Evolutionary conservation across 2,329 filamentous ascomycete species (phyloP), one percentile per base, ranked within the genome.

Genomic region (Neofusicoccum laricinum): DNA sequence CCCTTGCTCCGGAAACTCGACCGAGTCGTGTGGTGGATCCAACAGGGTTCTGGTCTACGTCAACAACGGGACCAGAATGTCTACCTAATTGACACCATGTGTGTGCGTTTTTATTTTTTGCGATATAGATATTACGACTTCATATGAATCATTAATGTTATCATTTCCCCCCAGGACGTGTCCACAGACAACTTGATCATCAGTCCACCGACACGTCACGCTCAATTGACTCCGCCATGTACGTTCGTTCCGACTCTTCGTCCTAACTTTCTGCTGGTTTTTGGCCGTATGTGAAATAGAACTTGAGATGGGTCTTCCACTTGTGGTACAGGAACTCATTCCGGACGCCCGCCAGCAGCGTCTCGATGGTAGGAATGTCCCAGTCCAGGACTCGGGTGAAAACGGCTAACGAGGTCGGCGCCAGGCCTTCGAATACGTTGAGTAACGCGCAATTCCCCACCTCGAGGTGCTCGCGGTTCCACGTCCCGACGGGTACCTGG

Each of bases 401-500:
- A 58, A 76, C 72, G 61, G 73, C 74, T 8, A 75, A 65, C 0
- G 74, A 76, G 50, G 76, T 76, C 6, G 74, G 74, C 64, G 75
- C 74, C 62, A 76, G 69, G 66, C 74, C 74, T 21, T 59, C 55
- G 30, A 59, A 59, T 5, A 45, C 55, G 41, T 59, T 59, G 15
- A 59, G 55, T 30, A 59, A 15, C 11, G 55, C 40, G 30, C 55
- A 59, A 14, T 59, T 59, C 7, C 55, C 55, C 15, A 59, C 41
- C 55, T 59, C 55, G 2, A 59, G 55, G 3, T 59, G n/a, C 41
- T 32, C 15, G n/a, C 32, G 46, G 30, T 59, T 36, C 55, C 55
- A 59, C 8, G 55, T 59, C 11, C 55, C 55, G 10, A 59, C 40
- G 55, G 55, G 55, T 59, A 59, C 36, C 55, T 59, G 53, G 11